Conservation (phyloP, 2,329 filamentous ascomycete species). For the Talaromyces funiculosus region DNA sequence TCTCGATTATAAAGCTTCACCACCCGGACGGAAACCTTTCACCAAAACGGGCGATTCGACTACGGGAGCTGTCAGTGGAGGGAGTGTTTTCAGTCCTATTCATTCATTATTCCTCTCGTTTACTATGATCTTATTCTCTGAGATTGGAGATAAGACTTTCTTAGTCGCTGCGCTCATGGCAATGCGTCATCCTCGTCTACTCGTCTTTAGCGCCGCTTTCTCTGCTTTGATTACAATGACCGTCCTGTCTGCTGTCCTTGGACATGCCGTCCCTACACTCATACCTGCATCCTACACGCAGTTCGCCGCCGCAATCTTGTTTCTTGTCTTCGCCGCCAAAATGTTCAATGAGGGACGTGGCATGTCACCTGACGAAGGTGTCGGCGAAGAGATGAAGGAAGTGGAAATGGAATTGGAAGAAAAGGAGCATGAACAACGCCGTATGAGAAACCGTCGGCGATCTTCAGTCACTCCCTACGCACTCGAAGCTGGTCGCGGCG, state of each 20-base stretch:
- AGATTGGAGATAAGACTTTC: constrained; percentile 98
- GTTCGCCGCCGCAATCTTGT: constrained; percentile 75
- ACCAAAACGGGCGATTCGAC: constrained; percentile 21
- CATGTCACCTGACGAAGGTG: constrained; percentile 85
- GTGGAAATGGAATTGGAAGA: constrained; percentile 91
- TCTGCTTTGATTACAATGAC: constrained; percentile 91
- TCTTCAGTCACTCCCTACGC: constrained; percentile 68
- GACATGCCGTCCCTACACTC: constrained; percentile 83
- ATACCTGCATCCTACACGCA: constrained; percentile 89
- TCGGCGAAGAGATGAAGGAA: constrained; percentile 95
- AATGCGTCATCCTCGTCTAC: constrained; percentile 90
- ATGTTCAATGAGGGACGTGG: constrained; percentile 79
- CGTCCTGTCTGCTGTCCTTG: constrained; percentile 82
- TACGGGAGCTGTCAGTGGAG: constrained; percentile 23
- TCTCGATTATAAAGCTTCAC: constrained; percentile 25
- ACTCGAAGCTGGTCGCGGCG: constrained; percentile 71
- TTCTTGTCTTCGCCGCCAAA: constrained; percentile 82
- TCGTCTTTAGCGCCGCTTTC: constrained; percentile 95
- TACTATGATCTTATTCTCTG: constrained; percentile 95
- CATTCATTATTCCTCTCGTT: constrained; percentile 90
- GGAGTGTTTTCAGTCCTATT: constrained; percentile 62
- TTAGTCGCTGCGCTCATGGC: constrained; percentile 96
- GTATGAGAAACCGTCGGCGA: constrained; percentile 55
- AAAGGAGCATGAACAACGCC: constrained; percentile 73
- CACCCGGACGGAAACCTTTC: constrained; percentile 18